phyloP scores from a whole-genome alignment of 192 early-diverging fungal genomes.

The Entomortierella parvispora region DNA sequence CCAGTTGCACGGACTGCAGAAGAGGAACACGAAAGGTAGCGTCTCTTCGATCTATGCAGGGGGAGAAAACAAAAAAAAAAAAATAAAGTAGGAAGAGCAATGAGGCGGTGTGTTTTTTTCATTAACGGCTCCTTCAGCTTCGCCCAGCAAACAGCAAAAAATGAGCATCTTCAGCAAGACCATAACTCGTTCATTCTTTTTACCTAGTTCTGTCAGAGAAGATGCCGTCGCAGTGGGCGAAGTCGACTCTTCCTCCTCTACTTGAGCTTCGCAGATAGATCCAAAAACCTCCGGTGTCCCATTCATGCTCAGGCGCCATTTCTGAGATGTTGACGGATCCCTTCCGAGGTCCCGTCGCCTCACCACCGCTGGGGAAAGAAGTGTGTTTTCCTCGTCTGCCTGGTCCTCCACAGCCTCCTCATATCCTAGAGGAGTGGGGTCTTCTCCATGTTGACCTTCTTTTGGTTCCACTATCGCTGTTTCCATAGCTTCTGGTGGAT shows the following conservation, averaged over 20 bases:
- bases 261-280: conserved; percentile 9
- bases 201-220: no score
- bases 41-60: conserved; percentile 5
- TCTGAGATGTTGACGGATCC: background rate
- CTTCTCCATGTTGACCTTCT: no score
- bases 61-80: background rate
- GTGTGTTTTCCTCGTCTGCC: no score
- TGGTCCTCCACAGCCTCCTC: no score
- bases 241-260: background rate
- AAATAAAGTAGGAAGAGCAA: background rate
- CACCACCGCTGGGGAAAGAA: background rate
- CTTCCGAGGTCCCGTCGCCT: background rate
- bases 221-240: no score
- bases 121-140: no score
- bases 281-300: conserved; percentile 15
- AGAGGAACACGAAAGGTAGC: conserved; percentile 10
- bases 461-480: no score
- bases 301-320: conserved; percentile 19
- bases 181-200: conserved; percentile 7
- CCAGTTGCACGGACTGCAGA: conserved; percentile 11
- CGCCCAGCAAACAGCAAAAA: background rate
- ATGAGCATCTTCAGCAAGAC: no score
- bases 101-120: no score
- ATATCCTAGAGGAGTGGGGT: no score
- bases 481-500: background rate